Evolutionary conservation across 305 asterid species (phyloP).

Genomic region (Fraxinus velutina): DNA sequence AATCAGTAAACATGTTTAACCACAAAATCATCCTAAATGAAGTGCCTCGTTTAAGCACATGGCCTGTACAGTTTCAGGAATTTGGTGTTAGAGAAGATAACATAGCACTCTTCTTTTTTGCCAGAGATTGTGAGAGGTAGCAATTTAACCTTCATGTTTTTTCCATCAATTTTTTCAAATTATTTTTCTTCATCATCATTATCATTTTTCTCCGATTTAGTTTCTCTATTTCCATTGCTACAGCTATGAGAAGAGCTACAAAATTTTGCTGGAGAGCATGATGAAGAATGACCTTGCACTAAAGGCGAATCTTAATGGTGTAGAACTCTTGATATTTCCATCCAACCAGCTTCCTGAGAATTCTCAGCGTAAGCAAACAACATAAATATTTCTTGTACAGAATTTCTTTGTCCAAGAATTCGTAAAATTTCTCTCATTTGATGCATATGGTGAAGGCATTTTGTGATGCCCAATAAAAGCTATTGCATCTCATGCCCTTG

Average conservation of each 20-base stretch:
- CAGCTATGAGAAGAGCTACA: slow-evolving; percentile 80
- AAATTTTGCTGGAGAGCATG: slow-evolving; percentile 67
- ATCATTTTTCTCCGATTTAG: slow-evolving; percentile 23
- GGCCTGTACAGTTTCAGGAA: slow-evolving; percentile 90
- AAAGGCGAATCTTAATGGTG: slow-evolving; percentile 61
- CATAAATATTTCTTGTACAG: neutral
- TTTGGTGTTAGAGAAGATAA: slow-evolving; percentile 73
- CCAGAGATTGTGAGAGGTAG: slow-evolving; percentile 76
- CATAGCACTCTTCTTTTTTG: slow-evolving; percentile 82
- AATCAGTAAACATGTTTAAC: slow-evolving; percentile 58
- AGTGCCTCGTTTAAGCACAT: slow-evolving; percentile 73
- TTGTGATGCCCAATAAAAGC: neutral
- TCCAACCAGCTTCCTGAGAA: slow-evolving; percentile 81
- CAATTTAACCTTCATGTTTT: slow-evolving; percentile 9
- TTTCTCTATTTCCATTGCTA: slow-evolving; percentile 29
- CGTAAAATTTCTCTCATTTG: slow-evolving; percentile 8
- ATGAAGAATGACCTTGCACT: slow-evolving; percentile 85
- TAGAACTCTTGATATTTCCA: slow-evolving; percentile 84
- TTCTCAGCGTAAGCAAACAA: slow-evolving; percentile 58
- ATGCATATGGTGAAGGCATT: neutral
- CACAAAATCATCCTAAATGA: slow-evolving; percentile 54
- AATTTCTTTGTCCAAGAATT: slow-evolving; percentile 18
- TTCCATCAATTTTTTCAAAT: slow-evolving; percentile 16
- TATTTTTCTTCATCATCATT: slow-evolving; percentile 5
- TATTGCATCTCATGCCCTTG: neutral